A percentile compares a stretch with the other conserved stretches of the same genome.
phyloP scores from a whole-genome alignment of 2,329 filamentous ascomycete genomes.

The Alternaria burnsii region DNA sequence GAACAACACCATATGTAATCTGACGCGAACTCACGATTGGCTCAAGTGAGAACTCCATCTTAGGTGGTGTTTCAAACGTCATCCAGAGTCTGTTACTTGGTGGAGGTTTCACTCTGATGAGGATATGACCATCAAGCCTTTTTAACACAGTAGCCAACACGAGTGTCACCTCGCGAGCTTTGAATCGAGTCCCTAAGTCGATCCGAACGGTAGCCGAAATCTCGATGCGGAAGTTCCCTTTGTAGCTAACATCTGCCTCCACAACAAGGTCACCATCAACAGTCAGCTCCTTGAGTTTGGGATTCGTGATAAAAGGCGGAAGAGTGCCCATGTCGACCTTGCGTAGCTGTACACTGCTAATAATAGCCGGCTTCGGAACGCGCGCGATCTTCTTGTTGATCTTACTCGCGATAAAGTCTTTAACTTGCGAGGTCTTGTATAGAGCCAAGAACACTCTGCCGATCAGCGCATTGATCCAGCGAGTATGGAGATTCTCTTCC shows the following conservation, averaged over 20 bases:
- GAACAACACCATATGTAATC: conserved; percentile 91
- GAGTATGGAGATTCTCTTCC: conserved; percentile 86
- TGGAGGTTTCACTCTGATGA: conserved; percentile 90
- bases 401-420: conserved; percentile 81
- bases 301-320: conserved; percentile 88
- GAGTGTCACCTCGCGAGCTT: conserved; percentile 87
- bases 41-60: conserved; percentile 92
- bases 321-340: conserved; percentile 86
- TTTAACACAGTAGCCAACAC: conserved; percentile 86
- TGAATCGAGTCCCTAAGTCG: conserved; percentile 87
- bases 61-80: conserved; percentile 91
- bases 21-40: conserved; percentile 94
- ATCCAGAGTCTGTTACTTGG: conserved; percentile 98
- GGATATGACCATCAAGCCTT: conserved; percentile 82
- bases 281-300: conserved; percentile 85
- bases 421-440: conserved; percentile 83
- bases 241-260: conserved; percentile 88
- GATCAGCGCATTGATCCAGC: conserved; percentile 92
- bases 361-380: conserved; percentile 89
- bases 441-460: conserved; percentile 87
- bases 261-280: conserved; percentile 89
- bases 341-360: conserved; percentile 83
- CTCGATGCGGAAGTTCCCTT: conserved; percentile 87
- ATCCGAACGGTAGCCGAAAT: conserved; percentile 93
- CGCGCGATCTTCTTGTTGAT: conserved; percentile 96